Percentiles rank a stretch among this genome's conserved stretches.
phyloP scores from a whole-genome alignment of 192 early-diverging fungal species.

The Chytriomyces sp. region DNA sequence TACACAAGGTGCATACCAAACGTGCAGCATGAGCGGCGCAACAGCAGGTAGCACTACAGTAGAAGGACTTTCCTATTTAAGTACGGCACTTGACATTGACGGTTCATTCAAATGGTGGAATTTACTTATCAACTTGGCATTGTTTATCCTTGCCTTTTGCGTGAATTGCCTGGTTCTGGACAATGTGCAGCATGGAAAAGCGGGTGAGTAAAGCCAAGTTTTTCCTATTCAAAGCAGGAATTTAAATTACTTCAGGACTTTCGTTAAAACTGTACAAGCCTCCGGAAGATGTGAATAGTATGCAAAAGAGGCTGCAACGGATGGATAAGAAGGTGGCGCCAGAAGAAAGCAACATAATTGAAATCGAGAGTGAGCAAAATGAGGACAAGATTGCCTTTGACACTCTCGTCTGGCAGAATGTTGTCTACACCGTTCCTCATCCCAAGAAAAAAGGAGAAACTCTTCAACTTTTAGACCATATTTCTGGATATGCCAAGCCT shows the following conservation, averaged over 20 bases:
- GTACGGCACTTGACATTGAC: constrained; percentile 55
- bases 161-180: constrained; percentile 5
- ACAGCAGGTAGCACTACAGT: constrained; percentile 58
- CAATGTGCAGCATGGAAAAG: constrained; percentile 25
- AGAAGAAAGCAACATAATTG: neutral
- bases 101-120: constrained; percentile 52
- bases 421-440: constrained; percentile 70
- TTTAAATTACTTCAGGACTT: neutral
- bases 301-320: too few species aligned
- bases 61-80: constrained; percentile 64
- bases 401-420: constrained; percentile 63
- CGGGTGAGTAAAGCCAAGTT: constrained; percentile 7
- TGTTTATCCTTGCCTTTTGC: neutral
- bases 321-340: constrained; percentile 3
- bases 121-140: constrained; percentile 30
- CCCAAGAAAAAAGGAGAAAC: constrained; percentile 54
- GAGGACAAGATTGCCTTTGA: neutral
- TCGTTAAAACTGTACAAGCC: too few species aligned
- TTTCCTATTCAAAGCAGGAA: neutral
- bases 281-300: too few species aligned
- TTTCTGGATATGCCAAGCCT: constrained; percentile 73
- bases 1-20: constrained; percentile 52
- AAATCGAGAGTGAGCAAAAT: neutral
- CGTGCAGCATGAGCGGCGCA: constrained; percentile 69
- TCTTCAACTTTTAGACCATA: constrained; percentile 66